Percentiles rank a stretch among this genome's conserved stretches.
Evolutionary conservation across 2,329 filamentous ascomycete genomes (phyloP).

Genomic region (Fulvia fulva): DNA sequence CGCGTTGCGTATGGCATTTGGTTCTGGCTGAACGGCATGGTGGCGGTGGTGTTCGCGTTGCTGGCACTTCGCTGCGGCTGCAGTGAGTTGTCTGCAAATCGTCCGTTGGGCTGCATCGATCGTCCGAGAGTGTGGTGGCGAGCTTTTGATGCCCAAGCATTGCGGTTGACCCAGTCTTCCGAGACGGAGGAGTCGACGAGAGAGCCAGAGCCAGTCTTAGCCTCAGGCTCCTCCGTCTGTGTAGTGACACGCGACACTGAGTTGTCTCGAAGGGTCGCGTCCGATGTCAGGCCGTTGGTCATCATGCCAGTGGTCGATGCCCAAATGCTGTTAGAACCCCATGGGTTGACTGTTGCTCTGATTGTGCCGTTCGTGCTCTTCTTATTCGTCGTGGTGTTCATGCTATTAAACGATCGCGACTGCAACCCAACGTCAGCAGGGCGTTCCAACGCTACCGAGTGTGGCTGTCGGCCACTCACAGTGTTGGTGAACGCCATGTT

Average conservation of each 20-base stretch:
- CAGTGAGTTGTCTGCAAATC: conserved; percentile 36
- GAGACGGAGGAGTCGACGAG: conserved; percentile 66
- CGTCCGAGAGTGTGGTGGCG: conserved; percentile 15
- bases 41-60: conserved; percentile 34
- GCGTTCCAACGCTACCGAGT: neutral
- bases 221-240: conserved; percentile 41
- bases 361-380: conserved; percentile 19
- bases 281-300: conserved; percentile 20
- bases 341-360: conserved; percentile 18
- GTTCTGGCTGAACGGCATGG: conserved; percentile 31
- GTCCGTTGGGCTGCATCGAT: conserved; percentile 30
- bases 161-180: conserved; percentile 55
- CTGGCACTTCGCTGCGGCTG: conserved; percentile 37
- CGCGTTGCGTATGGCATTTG: conserved; percentile 25
- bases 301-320: conserved; percentile 15
- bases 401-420: conserved; percentile 26
- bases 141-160: conserved; percentile 41
- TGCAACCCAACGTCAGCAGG: conserved; percentile 13
- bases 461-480: conserved; percentile 10
- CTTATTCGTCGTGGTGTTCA: conserved; percentile 16
- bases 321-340: conserved; percentile 32
- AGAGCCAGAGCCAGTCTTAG: conserved; percentile 65
- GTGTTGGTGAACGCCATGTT: conserved; percentile 22
- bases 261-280: conserved; percentile 21
- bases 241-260: conserved; percentile 22